Base-by-base conservation (phyloP, 179 eudicot species). In the Sideroxylon spinosum region DNA sequence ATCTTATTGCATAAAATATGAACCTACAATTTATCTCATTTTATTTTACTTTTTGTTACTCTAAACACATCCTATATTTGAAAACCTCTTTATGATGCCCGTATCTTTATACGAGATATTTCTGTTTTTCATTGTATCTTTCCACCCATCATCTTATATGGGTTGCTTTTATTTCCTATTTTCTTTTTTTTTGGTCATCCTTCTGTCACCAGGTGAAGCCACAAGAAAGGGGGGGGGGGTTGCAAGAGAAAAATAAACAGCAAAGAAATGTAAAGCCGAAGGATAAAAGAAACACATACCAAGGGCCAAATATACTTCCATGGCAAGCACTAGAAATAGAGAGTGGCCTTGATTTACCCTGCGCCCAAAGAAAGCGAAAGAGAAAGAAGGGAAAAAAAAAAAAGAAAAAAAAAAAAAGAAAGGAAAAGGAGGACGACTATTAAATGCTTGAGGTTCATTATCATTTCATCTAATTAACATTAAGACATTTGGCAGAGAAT, bases 261-360 rank as follows among this genome's bases (percentile, higher is more conserved):
- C 71, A 37, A 0, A 62, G 71, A 22, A 28, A 26, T 17, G 32
- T 26, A 52, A 32, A 52, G 17, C 53, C 26, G 50, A 70, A 23
- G 46, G 37, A 73, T 78, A 57, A 67, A 78, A 68, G 79, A 66
- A 76, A 76, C 79, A 82, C 87, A 75, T 86, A 86, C 88, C 88
- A 68, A 78, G 26, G 66, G 73, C 72, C 84, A 73, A 72, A 78
- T 12, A 79, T 29, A 75, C 78, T 78, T 75, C 75, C 71, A 44
- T 63, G 59, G 19, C 56, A 22, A 84, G 80, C 20, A 70, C 44
- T 80, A 59, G 68, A 63, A 78, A 80, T 48, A 69, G 70, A 81
- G 72, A 65, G n/a, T 55, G 57, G 75, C 78, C 81, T 66, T 77
- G 71, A 73, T n/a, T 73, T 44, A 64, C 76, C 88, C 86, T 86